Evolutionary conservation across 257 asterid genomes (phyloP).

Genomic region (Galeopsis tetrahit): DNA sequence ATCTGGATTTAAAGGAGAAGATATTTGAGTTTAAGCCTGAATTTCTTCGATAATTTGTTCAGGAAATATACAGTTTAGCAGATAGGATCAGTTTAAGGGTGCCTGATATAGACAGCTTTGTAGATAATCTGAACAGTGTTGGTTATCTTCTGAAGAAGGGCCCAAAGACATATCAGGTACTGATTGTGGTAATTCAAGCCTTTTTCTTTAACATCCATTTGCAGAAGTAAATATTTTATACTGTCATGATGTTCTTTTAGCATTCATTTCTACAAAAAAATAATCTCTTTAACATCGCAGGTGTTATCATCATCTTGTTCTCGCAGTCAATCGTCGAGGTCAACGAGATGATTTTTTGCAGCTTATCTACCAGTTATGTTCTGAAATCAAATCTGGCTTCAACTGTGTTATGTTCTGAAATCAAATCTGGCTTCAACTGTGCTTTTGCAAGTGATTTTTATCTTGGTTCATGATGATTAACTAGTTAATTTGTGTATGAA

Average conservation of each 20-base stretch:
- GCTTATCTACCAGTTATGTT: conserved; percentile 22
- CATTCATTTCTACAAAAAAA: background rate
- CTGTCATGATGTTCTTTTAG: background rate
- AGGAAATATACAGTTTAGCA: conserved; percentile 92
- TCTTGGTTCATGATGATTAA: too few relatives aligned
- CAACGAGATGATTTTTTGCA: conserved; percentile 43
- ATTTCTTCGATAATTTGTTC: conserved; percentile 31
- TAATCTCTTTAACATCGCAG: conserved; percentile 41
- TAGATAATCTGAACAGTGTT: conserved; percentile 78
- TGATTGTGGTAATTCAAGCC: conserved; percentile 16
- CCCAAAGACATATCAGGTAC: conserved; percentile 90
- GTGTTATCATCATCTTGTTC: conserved; percentile 84
- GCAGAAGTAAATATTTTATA: background rate
- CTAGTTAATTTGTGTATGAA: too few relatives aligned
- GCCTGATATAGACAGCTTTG: conserved; percentile 83
- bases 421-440: background rate
- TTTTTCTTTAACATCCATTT: background rate
- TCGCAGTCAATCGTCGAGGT: conserved; percentile 62
- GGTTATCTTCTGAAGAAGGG: conserved; percentile 96
- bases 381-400: background rate
- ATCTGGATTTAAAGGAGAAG: conserved; percentile 18
- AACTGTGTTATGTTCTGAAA: conserved; percentile 11
- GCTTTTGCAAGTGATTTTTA: background rate
- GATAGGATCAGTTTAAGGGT: conserved; percentile 78
- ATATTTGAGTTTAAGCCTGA: conserved; percentile 23